Percentiles rank a stretch among this genome's conserved stretches.
phyloP scores from a whole-genome alignment of 768 basidiomycete genomes.

The Calvatia gigantea region DNA sequence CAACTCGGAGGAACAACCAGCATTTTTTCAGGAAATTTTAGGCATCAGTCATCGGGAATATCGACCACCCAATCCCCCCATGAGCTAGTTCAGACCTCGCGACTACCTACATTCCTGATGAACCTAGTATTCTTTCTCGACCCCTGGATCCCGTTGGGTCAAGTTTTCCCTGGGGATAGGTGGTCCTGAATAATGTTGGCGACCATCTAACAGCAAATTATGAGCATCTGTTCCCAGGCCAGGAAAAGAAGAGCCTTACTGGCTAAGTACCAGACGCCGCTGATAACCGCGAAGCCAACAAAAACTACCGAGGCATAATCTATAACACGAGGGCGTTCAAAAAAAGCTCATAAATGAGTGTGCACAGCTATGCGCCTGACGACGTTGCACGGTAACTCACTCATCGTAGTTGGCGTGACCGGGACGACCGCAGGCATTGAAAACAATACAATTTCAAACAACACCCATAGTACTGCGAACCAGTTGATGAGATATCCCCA shows the following conservation, averaged over 20 bases:
- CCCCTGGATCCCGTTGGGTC: not conserved
- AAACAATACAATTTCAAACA: conserved; percentile 61
- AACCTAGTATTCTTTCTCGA: not conserved
- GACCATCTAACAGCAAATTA: conserved; percentile 32
- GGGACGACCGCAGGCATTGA: conserved; percentile 67
- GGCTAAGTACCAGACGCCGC: conserved; percentile 58
- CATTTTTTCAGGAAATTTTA: no score
- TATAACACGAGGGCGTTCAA: conserved; percentile 20
- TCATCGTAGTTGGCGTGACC: conserved; percentile 46
- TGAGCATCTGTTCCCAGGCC: not conserved
- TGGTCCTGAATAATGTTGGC: conserved; percentile 40
- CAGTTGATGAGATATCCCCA: conserved; percentile 45
- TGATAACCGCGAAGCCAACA: conserved; percentile 56
- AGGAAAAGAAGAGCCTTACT: conserved; percentile 32
- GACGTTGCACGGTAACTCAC: conserved; percentile 24
- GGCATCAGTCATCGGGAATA: no score
- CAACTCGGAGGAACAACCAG: no score
- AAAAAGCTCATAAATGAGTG: not conserved
- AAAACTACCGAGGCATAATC: conserved; percentile 70
- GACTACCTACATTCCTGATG: no score
- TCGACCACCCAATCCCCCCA: no score
- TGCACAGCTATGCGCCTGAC: not conserved
- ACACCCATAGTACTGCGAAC: conserved; percentile 54
- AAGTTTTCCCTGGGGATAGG: conserved; percentile 26
- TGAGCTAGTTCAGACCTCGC: no score